Evolutionary conservation across 75 land plant species (phyloP), one percentile per base, ranked within the genome.

Genomic region (Chamaecyparis obtusa): DNA sequence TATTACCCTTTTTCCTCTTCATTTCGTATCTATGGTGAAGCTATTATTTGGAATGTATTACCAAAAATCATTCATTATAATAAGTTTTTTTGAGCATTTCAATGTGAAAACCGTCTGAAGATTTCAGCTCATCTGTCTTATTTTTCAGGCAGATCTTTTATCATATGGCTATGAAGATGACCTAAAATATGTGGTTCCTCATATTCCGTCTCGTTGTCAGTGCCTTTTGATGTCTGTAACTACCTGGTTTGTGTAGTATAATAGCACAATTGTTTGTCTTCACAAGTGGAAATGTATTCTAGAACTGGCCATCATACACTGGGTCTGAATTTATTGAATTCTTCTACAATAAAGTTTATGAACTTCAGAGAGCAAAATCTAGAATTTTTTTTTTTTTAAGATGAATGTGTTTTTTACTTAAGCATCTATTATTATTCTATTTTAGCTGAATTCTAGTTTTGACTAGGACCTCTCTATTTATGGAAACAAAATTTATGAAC

Each of bases 161-260:
- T 93, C 96, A 67, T 96, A 93, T 93, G 99, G 99, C 5, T 98
- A 95, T 90, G 99, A 96, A 91, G 94, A 95, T 86, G 99, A 98
- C 87, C 76, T 98, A 57, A 94, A 93, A 91, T 88, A 91, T 41
- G 90, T 98, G 46, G 90, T 93, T 4, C 87, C 95, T 49, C 93
- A 95, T 87, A 87, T 98, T 48, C 97, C 99, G 24, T 92, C 91
- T 27, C 91, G 91, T 36, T 98, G 99, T 85, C 99, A 98, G 86
- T 94, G 97, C 87, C 90, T 98, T 87, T 93, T 98, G 21, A 98
- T 98, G 99, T 96, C 99, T 83, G 99, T 99, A 74, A 97, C 97
- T 4, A 91, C 96, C 86, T 93, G 97, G 97, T 95, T 3, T 72
- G 89, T 86, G 83, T 11, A 54, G 24, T 43, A 43, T 84, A 33